These are phyloP conservation scores for Naganishia cerealis DNA, from an alignment of 1,284 basidiomycete genomes.

Conservation along the genomic window DNA sequence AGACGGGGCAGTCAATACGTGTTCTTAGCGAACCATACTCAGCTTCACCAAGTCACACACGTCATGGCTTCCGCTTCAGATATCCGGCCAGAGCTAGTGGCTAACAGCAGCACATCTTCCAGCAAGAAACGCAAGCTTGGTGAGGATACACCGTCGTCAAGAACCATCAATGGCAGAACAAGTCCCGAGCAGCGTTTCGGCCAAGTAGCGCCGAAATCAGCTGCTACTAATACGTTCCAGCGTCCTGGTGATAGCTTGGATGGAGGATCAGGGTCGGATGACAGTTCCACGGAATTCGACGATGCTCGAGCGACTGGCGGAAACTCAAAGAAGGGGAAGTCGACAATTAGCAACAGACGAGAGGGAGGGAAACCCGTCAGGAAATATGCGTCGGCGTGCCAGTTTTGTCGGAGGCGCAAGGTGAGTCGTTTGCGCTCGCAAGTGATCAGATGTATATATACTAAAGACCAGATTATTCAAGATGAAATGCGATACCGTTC, in stretches of 20 bases:
- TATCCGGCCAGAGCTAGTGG: neutral
- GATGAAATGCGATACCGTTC: slow-evolving; percentile 39
- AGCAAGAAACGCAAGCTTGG: slow-evolving; percentile 5
- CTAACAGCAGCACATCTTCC: neutral
- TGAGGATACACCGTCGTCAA: neutral
- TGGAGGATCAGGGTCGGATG: neutral
- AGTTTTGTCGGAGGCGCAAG: slow-evolving; percentile 37
- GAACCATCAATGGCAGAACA: neutral
- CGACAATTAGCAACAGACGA: neutral
- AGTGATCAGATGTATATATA: neutral
- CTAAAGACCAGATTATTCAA: neutral
- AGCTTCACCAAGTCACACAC: neutral
- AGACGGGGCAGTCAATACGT: too few relatives aligned
- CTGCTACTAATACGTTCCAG: neutral
- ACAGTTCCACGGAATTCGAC: neutral
- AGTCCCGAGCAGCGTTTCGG: too few relatives aligned
- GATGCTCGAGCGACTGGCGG: neutral
- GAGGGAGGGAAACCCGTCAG: slow-evolving; percentile 15
- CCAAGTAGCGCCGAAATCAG: neutral
- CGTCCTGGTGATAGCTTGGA: neutral
- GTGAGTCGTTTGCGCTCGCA: slow-evolving; percentile 22
- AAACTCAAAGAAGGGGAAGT: neutral
- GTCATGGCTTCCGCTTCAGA: neutral
- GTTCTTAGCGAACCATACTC: neutral
- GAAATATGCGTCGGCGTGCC: slow-evolving; percentile 34